Percentiles rank a stretch among this genome's conserved stretches.
phyloP scores from a whole-genome alignment of 768 basidiomycete species.

The Amanita subjunquillea region DNA sequence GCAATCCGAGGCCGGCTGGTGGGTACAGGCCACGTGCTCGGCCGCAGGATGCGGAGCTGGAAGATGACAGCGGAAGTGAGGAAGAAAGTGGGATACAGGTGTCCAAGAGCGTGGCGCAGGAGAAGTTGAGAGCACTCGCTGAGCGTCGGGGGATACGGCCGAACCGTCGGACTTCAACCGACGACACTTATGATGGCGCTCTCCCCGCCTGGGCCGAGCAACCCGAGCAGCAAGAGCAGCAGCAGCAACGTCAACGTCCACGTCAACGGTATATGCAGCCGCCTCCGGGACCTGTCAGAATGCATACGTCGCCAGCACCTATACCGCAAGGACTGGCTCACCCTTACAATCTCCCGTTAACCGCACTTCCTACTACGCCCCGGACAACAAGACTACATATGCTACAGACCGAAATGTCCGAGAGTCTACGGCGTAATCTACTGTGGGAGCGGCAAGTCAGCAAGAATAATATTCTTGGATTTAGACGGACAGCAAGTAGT shows the following conservation, averaged over 20 bases:
- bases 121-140: constrained; percentile 50
- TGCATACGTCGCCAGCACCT: constrained; percentile 26
- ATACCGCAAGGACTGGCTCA: constrained; percentile 40
- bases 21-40: constrained; percentile 58
- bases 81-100: constrained; percentile 38
- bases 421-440: constrained; percentile 71
- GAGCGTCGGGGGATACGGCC: constrained; percentile 30
- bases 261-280: constrained; percentile 7
- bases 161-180: constrained; percentile 9
- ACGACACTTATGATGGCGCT: neutral
- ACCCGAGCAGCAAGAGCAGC: neutral
- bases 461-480: constrained; percentile 36
- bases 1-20: constrained; percentile 10
- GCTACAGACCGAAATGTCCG: constrained; percentile 78
- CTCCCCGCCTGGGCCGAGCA: constrained; percentile 1
- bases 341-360: constrained; percentile 67
- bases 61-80: constrained; percentile 51
- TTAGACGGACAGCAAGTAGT: constrained; percentile 20
- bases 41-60: constrained; percentile 57
- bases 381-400: constrained; percentile 78
- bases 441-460: constrained; percentile 70
- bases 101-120: constrained; percentile 60
- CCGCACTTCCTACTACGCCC: constrained; percentile 64
- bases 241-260: constrained; percentile 4
- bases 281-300: constrained; percentile 7